A percentile compares a stretch with the other conserved stretches of the same genome.
Conservation (phyloP, 2,329 filamentous ascomycete genomes). For the Penicillium crustosum region DNA sequence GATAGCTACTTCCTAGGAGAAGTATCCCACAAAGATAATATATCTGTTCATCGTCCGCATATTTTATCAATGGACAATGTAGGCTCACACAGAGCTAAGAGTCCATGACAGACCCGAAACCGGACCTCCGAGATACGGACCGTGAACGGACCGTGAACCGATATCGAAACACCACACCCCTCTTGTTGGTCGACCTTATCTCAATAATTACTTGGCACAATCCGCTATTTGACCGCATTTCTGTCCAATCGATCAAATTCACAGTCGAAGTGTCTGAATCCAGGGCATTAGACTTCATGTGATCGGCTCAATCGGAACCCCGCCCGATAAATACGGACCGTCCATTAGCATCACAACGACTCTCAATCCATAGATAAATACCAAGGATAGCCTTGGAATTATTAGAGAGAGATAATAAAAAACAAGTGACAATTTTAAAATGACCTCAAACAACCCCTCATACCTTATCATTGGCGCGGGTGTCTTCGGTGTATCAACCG, state of each 20-base stretch:
- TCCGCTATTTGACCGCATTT: neutral
- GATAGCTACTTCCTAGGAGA: too few relatives aligned
- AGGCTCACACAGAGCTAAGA: too few relatives aligned
- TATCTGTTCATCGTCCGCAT: too few relatives aligned
- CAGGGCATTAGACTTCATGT: conserved; percentile 10
- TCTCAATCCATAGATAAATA: conserved; percentile 9
- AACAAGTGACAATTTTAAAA: neutral
- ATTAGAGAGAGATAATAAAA: neutral
- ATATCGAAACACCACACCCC: neutral
- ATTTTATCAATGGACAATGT: too few relatives aligned
- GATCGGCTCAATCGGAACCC: conserved; percentile 18
- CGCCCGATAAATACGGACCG: conserved; percentile 11
- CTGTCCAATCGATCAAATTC: neutral
- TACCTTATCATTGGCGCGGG: conserved; percentile 30
- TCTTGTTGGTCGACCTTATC: neutral
- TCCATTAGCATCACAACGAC: neutral
- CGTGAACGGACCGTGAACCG: neutral
- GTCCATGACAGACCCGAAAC: neutral
- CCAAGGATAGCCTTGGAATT: neutral
- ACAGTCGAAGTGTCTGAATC: neutral
- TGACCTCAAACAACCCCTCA: conserved; percentile 24
- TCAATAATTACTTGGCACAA: neutral
- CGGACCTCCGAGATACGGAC: neutral
- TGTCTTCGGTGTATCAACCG: conserved; percentile 31
- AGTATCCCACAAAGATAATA: too few relatives aligned